phyloP scores from a whole-genome alignment of 768 basidiomycete genomes.

The Rhodosporidiobolus odoratus region DNA sequence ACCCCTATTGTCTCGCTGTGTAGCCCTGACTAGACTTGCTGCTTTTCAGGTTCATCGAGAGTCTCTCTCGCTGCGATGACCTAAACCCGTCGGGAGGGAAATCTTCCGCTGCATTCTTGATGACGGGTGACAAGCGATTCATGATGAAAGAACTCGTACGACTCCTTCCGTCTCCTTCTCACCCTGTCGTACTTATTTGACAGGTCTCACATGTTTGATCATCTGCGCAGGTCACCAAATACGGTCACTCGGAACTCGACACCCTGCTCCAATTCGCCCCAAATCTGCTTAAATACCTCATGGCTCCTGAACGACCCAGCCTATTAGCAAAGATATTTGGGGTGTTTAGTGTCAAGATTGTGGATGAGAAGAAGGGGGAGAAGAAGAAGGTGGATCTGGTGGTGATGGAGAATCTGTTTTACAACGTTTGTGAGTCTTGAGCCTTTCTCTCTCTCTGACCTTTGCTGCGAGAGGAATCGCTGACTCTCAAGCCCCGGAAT shows the following conservation, averaged over 20 bases:
- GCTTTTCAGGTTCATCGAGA: constrained; percentile 87
- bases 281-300: constrained; percentile 28
- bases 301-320: constrained; percentile 67
- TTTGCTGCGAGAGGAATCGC: background rate
- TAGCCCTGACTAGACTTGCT: constrained; percentile 47
- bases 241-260: constrained; percentile 44
- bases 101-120: constrained; percentile 89
- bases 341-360: constrained; percentile 86
- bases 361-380: constrained; percentile 56
- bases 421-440: constrained; percentile 52
- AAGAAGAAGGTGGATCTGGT: constrained; percentile 88
- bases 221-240: constrained; percentile 69
- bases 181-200: constrained; percentile 79
- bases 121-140: constrained; percentile 92
- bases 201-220: too few species aligned
- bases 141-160: constrained; percentile 92
- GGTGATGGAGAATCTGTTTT: constrained; percentile 92
- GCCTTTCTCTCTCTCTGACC: background rate
- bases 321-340: constrained; percentile 95
- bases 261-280: constrained; percentile 20
- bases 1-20: background rate
- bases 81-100: constrained; percentile 94
- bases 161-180: constrained; percentile 81
- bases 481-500: too few species aligned
- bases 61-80: constrained; percentile 81